Evolutionary conservation across 192 early-diverging fungal genomes (phyloP).

Genomic region (Pecoramyces ruminantium): DNA sequence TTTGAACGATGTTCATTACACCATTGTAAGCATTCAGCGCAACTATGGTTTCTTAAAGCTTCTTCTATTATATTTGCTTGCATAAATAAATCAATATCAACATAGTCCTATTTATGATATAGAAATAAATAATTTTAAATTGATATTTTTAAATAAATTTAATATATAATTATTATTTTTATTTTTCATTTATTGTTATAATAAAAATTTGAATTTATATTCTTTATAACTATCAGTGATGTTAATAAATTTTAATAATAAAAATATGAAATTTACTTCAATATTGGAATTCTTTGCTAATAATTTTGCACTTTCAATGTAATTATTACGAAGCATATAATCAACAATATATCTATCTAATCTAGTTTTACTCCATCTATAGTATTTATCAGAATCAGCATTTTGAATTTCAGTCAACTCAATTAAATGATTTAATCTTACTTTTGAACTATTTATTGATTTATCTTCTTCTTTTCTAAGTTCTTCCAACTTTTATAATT

Average conservation of each 20-base stretch:
- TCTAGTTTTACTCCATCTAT: constrained; percentile 68
- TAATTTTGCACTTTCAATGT: constrained; percentile 50
- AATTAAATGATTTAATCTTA: constrained; percentile 59
- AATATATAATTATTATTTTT: too few species aligned
- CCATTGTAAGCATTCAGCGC: constrained; percentile 78
- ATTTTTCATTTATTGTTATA: too few species aligned
- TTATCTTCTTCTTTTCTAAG: constrained; percentile 56
- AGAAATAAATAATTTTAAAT: too few species aligned
- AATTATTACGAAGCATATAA: constrained; percentile 84
- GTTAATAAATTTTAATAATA: background rate
- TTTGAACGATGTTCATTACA: constrained; percentile 81
- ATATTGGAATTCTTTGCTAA: constrained; percentile 43
- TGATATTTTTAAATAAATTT: too few species aligned
- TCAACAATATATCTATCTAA: constrained; percentile 83
- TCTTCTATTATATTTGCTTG: constrained; percentile 65
- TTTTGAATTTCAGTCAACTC: constrained; percentile 47
- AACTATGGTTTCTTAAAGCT: constrained; percentile 58
- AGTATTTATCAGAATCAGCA: constrained; percentile 51
- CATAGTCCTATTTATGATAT: too few species aligned
- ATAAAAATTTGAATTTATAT: too few species aligned
- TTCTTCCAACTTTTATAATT: constrained; percentile 37
- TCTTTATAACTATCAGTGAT: too few species aligned
- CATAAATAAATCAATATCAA: constrained; percentile 80
- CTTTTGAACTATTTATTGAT: constrained; percentile 48
- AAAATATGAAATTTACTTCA: constrained; percentile 29